A percentile compares a stretch with the other conserved stretches of the same genome.
Evolutionary conservation across 192 early-diverging fungal species (phyloP).

Genomic region (Mortierella claussenii): DNA sequence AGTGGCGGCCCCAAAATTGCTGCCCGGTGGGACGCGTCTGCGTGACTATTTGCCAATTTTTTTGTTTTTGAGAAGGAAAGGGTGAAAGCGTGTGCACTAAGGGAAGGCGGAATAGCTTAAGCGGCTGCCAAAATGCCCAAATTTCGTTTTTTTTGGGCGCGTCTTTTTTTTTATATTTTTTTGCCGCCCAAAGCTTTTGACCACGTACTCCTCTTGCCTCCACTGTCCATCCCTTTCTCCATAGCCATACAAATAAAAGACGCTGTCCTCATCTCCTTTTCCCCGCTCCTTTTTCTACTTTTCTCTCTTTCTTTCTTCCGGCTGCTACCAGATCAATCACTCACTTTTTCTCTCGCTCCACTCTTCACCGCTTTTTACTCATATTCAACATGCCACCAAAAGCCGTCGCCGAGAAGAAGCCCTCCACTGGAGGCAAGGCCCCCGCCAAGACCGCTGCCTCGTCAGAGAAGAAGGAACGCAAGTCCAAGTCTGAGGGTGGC

Average conservation of each 20-base stretch:
- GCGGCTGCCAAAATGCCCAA: not conserved
- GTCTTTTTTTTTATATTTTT: not conserved
- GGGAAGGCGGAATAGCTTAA: too few relatives aligned
- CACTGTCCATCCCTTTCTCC: too few relatives aligned
- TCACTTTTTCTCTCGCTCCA: slow-evolving; percentile 1
- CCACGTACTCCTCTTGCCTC: too few relatives aligned
- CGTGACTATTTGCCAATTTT: not conserved
- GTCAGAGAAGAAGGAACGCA: slow-evolving; percentile 60
- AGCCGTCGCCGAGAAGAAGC: slow-evolving; percentile 52
- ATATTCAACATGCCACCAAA: slow-evolving; percentile 40
- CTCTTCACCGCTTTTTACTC: too few relatives aligned
- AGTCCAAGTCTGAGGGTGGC: slow-evolving; percentile 61
- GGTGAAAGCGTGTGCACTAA: slow-evolving; percentile 4
- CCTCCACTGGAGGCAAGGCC: slow-evolving; percentile 63
- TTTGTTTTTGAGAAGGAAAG: not conserved
- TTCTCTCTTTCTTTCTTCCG: slow-evolving; percentile 9
- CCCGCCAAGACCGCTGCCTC: slow-evolving; percentile 58
- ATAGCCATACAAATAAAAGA: slow-evolving; percentile 5
- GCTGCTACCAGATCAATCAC: too few relatives aligned
- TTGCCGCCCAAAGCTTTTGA: too few relatives aligned
- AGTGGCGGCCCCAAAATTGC: too few relatives aligned
- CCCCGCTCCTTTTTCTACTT: not conserved
- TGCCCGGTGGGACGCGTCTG: slow-evolving; percentile 1
- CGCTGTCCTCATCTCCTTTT: not conserved
- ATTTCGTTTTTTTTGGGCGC: slow-evolving; percentile 4